Conservation (phyloP, 1,284 basidiomycete genomes). For the Cutaneotrichosporon sp. region DNA sequence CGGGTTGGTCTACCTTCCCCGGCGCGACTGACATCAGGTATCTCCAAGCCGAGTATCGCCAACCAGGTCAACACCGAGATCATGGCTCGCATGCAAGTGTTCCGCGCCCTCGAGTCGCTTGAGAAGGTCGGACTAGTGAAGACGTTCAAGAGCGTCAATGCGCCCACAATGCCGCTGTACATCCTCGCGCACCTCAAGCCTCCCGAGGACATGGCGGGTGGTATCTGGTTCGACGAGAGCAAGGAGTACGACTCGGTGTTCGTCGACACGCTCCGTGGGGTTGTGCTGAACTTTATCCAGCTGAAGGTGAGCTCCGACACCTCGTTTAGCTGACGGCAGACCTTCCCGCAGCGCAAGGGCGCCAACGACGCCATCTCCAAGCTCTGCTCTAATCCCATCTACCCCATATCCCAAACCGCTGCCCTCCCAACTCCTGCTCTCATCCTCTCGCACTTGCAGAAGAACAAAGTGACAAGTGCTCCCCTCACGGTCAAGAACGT, state of each 20-base stretch:
- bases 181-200: constrained; percentile 43
- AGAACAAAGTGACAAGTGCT: constrained; percentile 34
- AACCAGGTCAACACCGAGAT: constrained; percentile 37
- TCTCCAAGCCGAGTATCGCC: constrained; percentile 26
- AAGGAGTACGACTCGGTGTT: constrained; percentile 49
- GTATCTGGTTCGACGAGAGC: constrained; percentile 51
- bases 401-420: constrained; percentile 36
- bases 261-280: constrained; percentile 40
- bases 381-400: constrained; percentile 33
- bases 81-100: constrained; percentile 36
- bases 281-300: constrained; percentile 35
- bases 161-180: constrained; percentile 47
- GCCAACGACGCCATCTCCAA: constrained; percentile 24
- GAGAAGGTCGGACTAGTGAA: constrained; percentile 47
- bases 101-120: constrained; percentile 42
- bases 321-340: constrained; percentile 24
- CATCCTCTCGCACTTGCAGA: constrained; percentile 39
- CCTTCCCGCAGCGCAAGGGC: constrained; percentile 31
- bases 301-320: constrained; percentile 32
- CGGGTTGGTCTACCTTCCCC: constrained; percentile 17
- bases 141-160: constrained; percentile 48
- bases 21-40: constrained; percentile 21
- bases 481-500: constrained; percentile 47
- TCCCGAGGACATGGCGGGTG: constrained; percentile 50
- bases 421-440: constrained; percentile 38